Evolutionary conservation across 441 rosid species (phyloP).

Genomic region (Adansonia gregorii): DNA sequence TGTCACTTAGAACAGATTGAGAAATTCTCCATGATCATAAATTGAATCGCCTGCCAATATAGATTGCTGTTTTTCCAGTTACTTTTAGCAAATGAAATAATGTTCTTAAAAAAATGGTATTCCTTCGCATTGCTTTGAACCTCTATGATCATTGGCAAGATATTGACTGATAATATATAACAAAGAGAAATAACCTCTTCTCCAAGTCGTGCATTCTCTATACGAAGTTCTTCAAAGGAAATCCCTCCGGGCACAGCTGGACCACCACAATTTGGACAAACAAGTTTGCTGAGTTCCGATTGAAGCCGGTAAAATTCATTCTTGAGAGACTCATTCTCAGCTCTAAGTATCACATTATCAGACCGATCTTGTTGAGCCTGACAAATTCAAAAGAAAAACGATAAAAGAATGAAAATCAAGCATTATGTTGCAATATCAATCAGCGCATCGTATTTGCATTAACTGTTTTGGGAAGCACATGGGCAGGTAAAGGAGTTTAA

Average conservation of each 20-base stretch:
- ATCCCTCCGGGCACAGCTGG: slow-evolving; percentile 68
- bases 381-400: neutral
- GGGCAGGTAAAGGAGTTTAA: slow-evolving; percentile 45
- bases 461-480: slow-evolving; percentile 36
- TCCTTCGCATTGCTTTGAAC: too few relatives aligned
- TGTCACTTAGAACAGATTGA: neutral
- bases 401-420: neutral
- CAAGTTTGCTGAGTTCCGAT: slow-evolving; percentile 63
- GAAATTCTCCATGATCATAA: neutral
- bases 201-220: slow-evolving; percentile 82
- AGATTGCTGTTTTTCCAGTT: neutral
- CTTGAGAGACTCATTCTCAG: slow-evolving; percentile 78
- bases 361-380: slow-evolving; percentile 92
- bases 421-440: neutral
- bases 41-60: neutral
- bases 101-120: too few relatives aligned
- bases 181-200: slow-evolving; percentile 59
- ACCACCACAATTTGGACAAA: slow-evolving; percentile 81
- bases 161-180: neutral
- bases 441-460: slow-evolving; percentile 21
- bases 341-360: slow-evolving; percentile 71
- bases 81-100: neutral
- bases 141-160: neutral
- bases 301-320: slow-evolving; percentile 74
- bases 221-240: slow-evolving; percentile 72